These are phyloP conservation scores for Komagataella populi DNA, from an alignment of 805 yeast genomes.

Conservation along the genomic window DNA sequence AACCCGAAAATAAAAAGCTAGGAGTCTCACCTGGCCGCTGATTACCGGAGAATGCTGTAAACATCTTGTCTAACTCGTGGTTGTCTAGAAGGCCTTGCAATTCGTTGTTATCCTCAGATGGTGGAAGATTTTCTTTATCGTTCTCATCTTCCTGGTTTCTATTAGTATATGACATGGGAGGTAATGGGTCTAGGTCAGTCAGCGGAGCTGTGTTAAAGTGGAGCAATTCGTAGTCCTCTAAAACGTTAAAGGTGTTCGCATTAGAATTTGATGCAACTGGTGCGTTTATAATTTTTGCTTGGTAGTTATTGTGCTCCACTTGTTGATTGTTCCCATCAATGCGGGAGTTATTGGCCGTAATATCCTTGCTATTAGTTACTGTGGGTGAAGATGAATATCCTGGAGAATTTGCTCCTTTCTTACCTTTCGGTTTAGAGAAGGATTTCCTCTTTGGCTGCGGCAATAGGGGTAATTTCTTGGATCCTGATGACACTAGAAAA, in stretches of 20 bases:
- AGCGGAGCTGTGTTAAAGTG: conserved; percentile 1
- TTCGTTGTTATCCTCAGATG: not conserved
- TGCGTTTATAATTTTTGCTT: not conserved
- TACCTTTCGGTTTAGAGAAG: not conserved
- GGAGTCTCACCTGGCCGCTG: not conserved
- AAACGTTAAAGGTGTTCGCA: not conserved
- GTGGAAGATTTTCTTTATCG: conserved; percentile 1
- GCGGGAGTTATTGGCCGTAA: not conserved
- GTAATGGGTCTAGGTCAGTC: conserved; percentile 2
- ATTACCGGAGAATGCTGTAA: not conserved
- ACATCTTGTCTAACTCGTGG: not conserved
- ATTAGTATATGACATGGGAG: not conserved
- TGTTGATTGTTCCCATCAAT: not conserved
- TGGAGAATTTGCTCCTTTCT: not conserved
- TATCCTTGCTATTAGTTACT: not conserved
- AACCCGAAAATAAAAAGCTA: not conserved
- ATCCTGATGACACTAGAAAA: not conserved
- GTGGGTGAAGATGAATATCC: not conserved
- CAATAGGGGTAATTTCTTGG: not conserved
- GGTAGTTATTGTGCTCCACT: not conserved
- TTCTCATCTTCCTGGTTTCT: conserved; percentile 6
- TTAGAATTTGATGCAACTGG: not conserved
- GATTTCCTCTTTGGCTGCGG: not conserved
- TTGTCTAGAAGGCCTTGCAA: not conserved
- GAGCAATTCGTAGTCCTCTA: not conserved